Percentiles rank a stretch among this genome's conserved stretches.
Conservation (phyloP, 345 rosid species). For the Heritiera littoralis region DNA sequence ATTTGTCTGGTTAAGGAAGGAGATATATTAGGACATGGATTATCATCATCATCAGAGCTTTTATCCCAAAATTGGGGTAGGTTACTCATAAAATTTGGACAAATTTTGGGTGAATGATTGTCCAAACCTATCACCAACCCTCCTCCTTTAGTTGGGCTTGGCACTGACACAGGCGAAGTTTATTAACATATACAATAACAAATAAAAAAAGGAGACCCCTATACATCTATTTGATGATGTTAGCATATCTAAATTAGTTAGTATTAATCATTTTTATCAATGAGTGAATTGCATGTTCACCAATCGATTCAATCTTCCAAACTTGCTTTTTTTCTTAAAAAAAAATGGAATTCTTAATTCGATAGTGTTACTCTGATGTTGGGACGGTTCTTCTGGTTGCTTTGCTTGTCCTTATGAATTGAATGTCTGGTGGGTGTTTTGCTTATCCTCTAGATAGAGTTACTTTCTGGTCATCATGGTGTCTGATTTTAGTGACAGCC, state of each 20-base stretch:
- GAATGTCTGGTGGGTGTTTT: neutral
- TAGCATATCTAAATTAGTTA: neutral
- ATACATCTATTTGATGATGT: neutral
- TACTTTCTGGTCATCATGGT: neutral
- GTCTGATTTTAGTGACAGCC: neutral
- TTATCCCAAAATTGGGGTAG: too few relatives aligned
- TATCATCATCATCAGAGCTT: too few relatives aligned
- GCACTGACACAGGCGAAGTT: too few relatives aligned
- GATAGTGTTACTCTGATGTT: neutral
- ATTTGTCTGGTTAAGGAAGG: neutral
- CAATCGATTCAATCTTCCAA: neutral
- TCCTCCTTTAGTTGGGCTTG: too few relatives aligned
- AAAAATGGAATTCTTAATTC: neutral
- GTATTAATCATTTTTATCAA: neutral
- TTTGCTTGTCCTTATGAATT: neutral
- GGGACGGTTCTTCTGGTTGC: neutral
- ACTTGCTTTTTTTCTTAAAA: neutral
- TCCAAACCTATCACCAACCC: too few relatives aligned
- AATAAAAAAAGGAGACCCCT: too few relatives aligned
- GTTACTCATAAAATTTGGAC: too few relatives aligned
- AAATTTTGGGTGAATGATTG: too few relatives aligned
- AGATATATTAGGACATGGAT: neutral
- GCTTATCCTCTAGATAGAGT: neutral
- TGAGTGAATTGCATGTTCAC: neutral
- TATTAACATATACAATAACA: neutral